Percentiles rank a stretch among this genome's conserved stretches.
phyloP scores from a whole-genome alignment of 495 filamentous ascomycete genomes.

The Podospora pseudoanserina region DNA sequence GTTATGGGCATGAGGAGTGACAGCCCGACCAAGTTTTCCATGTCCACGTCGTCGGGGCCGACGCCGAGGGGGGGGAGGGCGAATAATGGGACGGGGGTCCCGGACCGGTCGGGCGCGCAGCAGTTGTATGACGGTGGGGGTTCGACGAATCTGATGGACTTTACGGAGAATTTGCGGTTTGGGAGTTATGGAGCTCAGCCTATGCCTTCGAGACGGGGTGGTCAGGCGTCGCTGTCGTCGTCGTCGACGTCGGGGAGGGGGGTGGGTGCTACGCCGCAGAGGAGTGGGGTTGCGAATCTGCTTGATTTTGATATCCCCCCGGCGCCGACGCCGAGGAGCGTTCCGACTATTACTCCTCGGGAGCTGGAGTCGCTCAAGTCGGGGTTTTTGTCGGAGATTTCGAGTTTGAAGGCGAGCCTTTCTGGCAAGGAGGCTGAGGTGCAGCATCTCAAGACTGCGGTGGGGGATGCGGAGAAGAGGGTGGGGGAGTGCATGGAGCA shows the following conservation, averaged over 20 bases:
- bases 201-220: slow-evolving; percentile 27
- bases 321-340: slow-evolving; percentile 81
- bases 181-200: slow-evolving; percentile 33
- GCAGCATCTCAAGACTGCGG: slow-evolving; percentile 73
- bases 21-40: slow-evolving; percentile 45
- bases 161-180: slow-evolving; percentile 70
- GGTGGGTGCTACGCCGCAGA: slow-evolving; percentile 36
- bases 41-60: slow-evolving; percentile 18
- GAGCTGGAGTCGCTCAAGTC: slow-evolving; percentile 93
- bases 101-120: slow-evolving; percentile 29
- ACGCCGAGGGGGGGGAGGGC: slow-evolving; percentile 40
- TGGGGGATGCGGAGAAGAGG: slow-evolving; percentile 85
- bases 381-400: slow-evolving; percentile 81
- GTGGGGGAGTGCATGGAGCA: slow-evolving; percentile 81
- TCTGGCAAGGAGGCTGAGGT: slow-evolving; percentile 90
- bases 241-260: slow-evolving; percentile 21
- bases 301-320: slow-evolving; percentile 93
- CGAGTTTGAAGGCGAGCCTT: slow-evolving; percentile 80
- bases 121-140: slow-evolving; percentile 12
- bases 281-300: slow-evolving; percentile 44
- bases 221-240: slow-evolving; percentile 24
- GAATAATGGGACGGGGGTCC: slow-evolving; percentile 14
- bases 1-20: slow-evolving; percentile 66
- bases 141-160: slow-evolving; percentile 68
- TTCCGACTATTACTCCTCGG: slow-evolving; percentile 85